phyloP scores from a whole-genome alignment of 1,284 basidiomycete genomes.

The Irpex rosettiformis region DNA sequence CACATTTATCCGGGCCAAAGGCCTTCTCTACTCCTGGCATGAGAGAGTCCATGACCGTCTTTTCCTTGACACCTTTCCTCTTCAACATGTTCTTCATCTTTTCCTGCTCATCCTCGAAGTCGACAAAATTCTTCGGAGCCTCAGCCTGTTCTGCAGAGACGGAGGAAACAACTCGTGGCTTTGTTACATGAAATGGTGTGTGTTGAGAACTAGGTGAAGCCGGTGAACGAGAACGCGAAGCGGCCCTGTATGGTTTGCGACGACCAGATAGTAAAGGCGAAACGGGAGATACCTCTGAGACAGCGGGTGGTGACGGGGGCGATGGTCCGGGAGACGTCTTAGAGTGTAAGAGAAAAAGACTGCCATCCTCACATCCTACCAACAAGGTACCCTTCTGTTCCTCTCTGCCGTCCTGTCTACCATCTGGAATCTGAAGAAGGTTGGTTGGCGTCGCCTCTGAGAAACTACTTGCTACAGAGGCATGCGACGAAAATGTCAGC shows the following conservation, averaged over 20 bases:
- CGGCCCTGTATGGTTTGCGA: constrained; percentile 18
- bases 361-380: constrained; percentile 34
- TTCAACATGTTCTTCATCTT: constrained; percentile 69
- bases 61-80: constrained; percentile 43
- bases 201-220: constrained; percentile 25
- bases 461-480: constrained; percentile 15
- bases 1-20: constrained; percentile 9
- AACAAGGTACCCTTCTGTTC: constrained; percentile 18
- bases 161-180: constrained; percentile 62
- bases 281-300: constrained; percentile 4
- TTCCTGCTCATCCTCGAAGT: constrained; percentile 74
- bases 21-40: constrained; percentile 20
- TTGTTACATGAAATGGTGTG: constrained; percentile 32
- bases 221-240: constrained; percentile 32
- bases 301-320: neutral
- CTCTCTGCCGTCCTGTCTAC: neutral
- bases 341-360: constrained; percentile 29
- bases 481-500: constrained; percentile 8
- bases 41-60: constrained; percentile 30
- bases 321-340: neutral
- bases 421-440: constrained; percentile 8
- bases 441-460: constrained; percentile 12
- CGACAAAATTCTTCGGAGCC: constrained; percentile 71
- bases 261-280: constrained; percentile 25
- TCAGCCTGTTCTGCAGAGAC: constrained; percentile 64